Evolutionary conservation across 129 eudicot species (phyloP), one percentile per base, ranked within the genome.

Genomic region (Apium graveolens): DNA sequence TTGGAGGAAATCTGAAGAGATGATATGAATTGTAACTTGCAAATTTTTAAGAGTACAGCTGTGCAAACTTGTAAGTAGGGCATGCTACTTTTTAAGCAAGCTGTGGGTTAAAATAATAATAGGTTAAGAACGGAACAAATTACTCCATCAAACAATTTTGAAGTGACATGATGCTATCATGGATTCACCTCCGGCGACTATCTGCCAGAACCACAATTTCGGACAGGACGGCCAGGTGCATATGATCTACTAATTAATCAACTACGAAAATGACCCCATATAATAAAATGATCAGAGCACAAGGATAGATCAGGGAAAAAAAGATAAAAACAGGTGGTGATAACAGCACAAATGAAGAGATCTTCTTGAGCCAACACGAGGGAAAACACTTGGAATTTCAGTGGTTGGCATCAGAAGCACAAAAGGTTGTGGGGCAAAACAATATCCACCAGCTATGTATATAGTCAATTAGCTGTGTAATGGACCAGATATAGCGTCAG

Each of bases 221-320:
- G 80, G 82, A 77, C 85, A 34, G 77, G 91, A 88, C 96, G 70
- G 86, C 97, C 97, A 92, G 96, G 97, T 85, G 97, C 97, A 85
- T 78, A 81, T 78, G 68, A 80, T 60, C 43, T 78, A 75, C 86
- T 74, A 10, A 63, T 11, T 63, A 63, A 65, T 65, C 37, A 77
- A 81, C 35, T 73, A 81, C 49, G 63, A 55, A 80, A 63, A 75
- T 37, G 39, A 43, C 77, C 51, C 60, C 38, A 57, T 48, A 74
- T 17, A 34, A 70, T 70, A 8, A 81, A 79, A 53, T 46, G 55
- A 75, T 21, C 38, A 78, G 76, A 69, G 70, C 82, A 66, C 31
- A 11, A 60, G 18, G 32, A 49, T 27, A 21, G 48, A 76, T 31
- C 68, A 55, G 7, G 5, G 8, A 51, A 70, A 70, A 70, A 45